Percentiles rank a stretch among this genome's conserved stretches.
Evolutionary conservation across 371 early-diverging fungal genomes (phyloP).

Genomic region (Mucor circinelloides): DNA sequence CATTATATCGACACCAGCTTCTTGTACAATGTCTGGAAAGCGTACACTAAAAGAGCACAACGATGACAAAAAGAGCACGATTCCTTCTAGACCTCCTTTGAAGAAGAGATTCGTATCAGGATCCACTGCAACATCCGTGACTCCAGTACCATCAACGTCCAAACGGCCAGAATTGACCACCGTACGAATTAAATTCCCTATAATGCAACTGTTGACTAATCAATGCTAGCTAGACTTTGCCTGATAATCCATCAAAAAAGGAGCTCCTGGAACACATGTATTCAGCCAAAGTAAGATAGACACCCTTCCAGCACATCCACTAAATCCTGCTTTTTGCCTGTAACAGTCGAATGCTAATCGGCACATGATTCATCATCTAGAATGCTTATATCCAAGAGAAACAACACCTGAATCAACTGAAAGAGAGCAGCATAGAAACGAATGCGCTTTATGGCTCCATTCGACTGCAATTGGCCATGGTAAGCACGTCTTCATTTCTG

Average conservation of each 20-base stretch:
- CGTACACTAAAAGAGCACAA: background rate
- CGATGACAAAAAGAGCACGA: background rate
- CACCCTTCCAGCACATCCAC: background rate
- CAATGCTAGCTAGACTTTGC: background rate
- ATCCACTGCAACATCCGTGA: background rate
- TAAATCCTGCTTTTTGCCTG: too few relatives aligned
- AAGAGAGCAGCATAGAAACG: background rate
- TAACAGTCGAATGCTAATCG: background rate
- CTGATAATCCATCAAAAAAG: background rate
- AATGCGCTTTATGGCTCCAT: background rate
- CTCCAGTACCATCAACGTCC: background rate
- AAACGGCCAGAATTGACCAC: background rate
- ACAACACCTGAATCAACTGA: background rate
- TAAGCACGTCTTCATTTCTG: background rate
- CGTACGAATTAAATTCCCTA: background rate
- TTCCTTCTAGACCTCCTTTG: background rate
- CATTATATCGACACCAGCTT: background rate
- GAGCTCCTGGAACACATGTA: conserved; percentile 1
- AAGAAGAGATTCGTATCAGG: conserved; percentile 1
- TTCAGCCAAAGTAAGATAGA: conserved; percentile 3
- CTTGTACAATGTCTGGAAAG: background rate
- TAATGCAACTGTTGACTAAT: background rate
- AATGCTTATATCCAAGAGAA: background rate
- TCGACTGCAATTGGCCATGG: conserved; percentile 5
- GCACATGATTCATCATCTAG: background rate